These are phyloP conservation scores for Xylaria venustula DNA, from an alignment of 495 filamentous ascomycete genomes.

Conservation along the genomic window DNA sequence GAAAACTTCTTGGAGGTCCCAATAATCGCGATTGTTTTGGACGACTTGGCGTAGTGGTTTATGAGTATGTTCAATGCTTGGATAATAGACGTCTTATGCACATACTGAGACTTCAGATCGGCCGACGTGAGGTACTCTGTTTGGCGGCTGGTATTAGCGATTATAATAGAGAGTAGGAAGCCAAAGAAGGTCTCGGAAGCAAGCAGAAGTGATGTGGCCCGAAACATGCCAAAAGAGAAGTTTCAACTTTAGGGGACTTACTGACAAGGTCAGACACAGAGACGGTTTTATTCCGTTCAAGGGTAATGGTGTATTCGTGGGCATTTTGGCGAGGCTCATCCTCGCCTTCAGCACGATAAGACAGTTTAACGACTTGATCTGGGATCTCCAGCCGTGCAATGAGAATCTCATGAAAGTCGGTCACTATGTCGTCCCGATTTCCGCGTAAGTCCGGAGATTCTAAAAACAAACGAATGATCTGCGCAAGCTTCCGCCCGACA, in stretches of 20 bases:
- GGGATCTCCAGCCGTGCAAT: slow-evolving; percentile 31
- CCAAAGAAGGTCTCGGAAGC: no score
- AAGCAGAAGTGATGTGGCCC: no score
- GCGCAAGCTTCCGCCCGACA: slow-evolving; percentile 33
- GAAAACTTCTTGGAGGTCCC: slow-evolving; percentile 23
- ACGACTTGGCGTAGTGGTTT: slow-evolving; percentile 24
- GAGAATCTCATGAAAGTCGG: slow-evolving; percentile 46
- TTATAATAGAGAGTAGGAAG: no score
- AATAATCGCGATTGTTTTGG: slow-evolving; percentile 8
- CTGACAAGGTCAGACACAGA: slow-evolving; percentile 39
- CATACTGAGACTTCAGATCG: slow-evolving; percentile 33
- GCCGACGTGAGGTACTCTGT: slow-evolving; percentile 48
- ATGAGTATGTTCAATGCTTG: slow-evolving; percentile 38
- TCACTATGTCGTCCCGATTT: slow-evolving; percentile 40
- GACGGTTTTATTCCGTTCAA: slow-evolving; percentile 37
- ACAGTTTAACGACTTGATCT: slow-evolving; percentile 27
- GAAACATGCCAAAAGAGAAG: no score
- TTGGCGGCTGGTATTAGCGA: no score
- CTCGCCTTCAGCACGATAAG: slow-evolving; percentile 41
- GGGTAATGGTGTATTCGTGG: slow-evolving; percentile 34
- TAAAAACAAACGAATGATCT: slow-evolving; percentile 47
- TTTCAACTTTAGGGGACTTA: no score
- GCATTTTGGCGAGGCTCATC: slow-evolving; percentile 37
- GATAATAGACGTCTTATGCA: slow-evolving; percentile 29
- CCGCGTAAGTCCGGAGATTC: slow-evolving; percentile 23